These are phyloP conservation scores for Salix suchowensis DNA, from an alignment of 345 rosid genomes.

Conservation along the genomic window DNA sequence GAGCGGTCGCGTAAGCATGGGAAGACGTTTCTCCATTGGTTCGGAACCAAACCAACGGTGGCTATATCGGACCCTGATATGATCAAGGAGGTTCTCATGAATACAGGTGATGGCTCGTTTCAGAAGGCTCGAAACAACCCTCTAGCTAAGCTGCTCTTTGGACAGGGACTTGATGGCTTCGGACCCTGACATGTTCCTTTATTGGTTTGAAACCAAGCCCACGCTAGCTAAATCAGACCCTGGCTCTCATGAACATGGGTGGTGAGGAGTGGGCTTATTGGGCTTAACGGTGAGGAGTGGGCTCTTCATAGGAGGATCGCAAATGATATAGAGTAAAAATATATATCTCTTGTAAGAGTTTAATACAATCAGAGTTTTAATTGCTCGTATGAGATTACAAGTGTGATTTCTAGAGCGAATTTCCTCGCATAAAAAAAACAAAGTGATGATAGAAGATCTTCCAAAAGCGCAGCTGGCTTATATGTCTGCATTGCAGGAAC, in stretches of 20 bases:
- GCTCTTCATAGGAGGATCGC: constrained; percentile 45
- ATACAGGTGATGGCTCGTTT: constrained; percentile 33
- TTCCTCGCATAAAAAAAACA: too few relatives aligned
- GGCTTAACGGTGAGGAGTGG: constrained; percentile 49
- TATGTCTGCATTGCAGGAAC: constrained; percentile 34
- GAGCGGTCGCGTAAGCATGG: constrained; percentile 54
- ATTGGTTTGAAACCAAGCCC: too few relatives aligned
- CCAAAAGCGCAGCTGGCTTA: constrained; percentile 1
- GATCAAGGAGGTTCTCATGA: constrained; percentile 57
- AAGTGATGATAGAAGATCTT: too few relatives aligned
- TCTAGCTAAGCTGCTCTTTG: constrained; percentile 52
- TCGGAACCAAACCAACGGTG: constrained; percentile 65
- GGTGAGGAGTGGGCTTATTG: constrained; percentile 37
- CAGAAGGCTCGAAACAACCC: constrained; percentile 45
- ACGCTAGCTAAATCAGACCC: too few relatives aligned
- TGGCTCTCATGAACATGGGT: constrained; percentile 29
- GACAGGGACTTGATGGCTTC: constrained; percentile 57
- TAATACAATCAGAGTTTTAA: rapidly evolving
- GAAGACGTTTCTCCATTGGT: constrained; percentile 65
- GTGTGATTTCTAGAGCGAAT: too few relatives aligned
- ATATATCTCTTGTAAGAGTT: rapidly evolving
- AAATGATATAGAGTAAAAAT: background rate
- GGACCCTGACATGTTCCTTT: too few relatives aligned
- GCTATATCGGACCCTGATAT: constrained; percentile 54
- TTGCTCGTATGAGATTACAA: too few relatives aligned